phyloP scores from a whole-genome alignment of 2,329 filamentous ascomycete species.

The Penicillium psychrosexuale region DNA sequence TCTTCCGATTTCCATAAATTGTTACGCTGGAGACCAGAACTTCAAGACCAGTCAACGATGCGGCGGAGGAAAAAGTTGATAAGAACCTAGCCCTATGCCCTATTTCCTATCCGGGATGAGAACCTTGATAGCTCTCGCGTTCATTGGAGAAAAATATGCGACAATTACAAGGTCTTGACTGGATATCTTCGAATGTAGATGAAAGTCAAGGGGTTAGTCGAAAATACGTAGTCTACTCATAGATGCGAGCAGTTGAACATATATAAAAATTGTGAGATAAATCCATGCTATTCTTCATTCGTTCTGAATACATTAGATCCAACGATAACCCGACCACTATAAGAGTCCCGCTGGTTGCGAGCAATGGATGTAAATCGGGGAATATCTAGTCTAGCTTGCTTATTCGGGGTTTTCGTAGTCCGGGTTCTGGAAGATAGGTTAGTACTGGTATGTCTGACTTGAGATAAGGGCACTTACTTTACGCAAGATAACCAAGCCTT shows the following conservation, averaged over 20 bases:
- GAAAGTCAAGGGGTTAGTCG: background rate
- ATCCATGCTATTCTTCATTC: conserved; percentile 33
- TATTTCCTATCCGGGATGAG: conserved; percentile 32
- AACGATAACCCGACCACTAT: conserved; percentile 26
- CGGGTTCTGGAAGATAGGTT: conserved; percentile 41
- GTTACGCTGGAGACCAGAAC: conserved; percentile 1
- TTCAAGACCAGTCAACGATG: conserved; percentile 4
- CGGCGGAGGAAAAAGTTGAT: conserved; percentile 32
- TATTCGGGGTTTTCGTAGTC: conserved; percentile 45
- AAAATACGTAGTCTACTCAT: conserved; percentile 10
- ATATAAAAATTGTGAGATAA: conserved; percentile 19
- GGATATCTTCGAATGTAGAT: background rate
- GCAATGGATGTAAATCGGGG: conserved; percentile 17
- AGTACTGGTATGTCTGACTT: conserved; percentile 15
- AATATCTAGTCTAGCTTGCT: conserved; percentile 24
- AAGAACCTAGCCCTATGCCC: conserved; percentile 39
- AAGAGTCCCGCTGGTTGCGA: conserved; percentile 16
- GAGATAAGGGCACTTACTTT: conserved; percentile 64
- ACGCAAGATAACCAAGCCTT: conserved; percentile 91
- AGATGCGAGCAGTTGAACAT: conserved; percentile 4
- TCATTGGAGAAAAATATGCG: background rate
- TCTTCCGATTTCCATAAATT: background rate
- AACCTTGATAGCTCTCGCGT: conserved; percentile 8
- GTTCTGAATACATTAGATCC: conserved; percentile 38
- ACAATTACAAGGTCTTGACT: background rate